Percentiles rank a stretch among this genome's conserved stretches.
Conservation (phyloP, 1,139 yeast genomes). For the Scheffersomyces stambukii region DNA sequence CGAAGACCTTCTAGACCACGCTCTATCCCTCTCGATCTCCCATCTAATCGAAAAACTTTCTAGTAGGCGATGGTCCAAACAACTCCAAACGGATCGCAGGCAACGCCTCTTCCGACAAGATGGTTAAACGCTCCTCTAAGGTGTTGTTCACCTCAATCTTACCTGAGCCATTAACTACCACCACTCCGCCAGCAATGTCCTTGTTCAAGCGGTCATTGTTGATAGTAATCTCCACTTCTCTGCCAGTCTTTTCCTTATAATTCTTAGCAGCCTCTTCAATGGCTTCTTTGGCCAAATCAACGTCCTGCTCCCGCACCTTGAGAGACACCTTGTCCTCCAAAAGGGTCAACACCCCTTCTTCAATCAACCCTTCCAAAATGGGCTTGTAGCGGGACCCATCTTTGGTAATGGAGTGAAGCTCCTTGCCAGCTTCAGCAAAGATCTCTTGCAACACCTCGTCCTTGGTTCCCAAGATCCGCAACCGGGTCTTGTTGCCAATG, state of each 20-base stretch:
- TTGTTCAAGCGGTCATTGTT: conserved; percentile 57
- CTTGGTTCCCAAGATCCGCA: conserved; percentile 82
- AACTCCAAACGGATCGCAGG: conserved; percentile 91
- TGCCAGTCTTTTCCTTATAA: conserved; percentile 57
- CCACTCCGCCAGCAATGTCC: conserved; percentile 80
- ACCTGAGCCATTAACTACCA: conserved; percentile 65
- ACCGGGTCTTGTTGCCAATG: conserved; percentile 90
- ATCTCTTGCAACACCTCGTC: conserved; percentile 76
- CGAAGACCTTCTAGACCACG: no score
- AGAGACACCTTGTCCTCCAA: conserved; percentile 67
- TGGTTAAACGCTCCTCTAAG: conserved; percentile 84
- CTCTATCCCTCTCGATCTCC: not conserved
- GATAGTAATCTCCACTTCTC: conserved; percentile 46
- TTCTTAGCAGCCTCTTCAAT: conserved; percentile 57
- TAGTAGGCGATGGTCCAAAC: conserved; percentile 81
- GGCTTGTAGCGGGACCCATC: conserved; percentile 57
- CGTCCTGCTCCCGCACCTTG: conserved; percentile 68
- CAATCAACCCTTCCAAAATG: conserved; percentile 70
- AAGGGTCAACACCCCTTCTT: conserved; percentile 75
- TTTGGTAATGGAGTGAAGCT: conserved; percentile 52
- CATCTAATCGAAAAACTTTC: conserved; percentile 82
- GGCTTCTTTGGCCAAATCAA: conserved; percentile 59
- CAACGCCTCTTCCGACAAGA: conserved; percentile 78
- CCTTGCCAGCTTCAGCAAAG: conserved; percentile 63
- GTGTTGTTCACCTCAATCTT: conserved; percentile 91